Evolutionary conservation across 768 basidiomycete genomes (phyloP).

Genomic region (Mycena galopus): DNA sequence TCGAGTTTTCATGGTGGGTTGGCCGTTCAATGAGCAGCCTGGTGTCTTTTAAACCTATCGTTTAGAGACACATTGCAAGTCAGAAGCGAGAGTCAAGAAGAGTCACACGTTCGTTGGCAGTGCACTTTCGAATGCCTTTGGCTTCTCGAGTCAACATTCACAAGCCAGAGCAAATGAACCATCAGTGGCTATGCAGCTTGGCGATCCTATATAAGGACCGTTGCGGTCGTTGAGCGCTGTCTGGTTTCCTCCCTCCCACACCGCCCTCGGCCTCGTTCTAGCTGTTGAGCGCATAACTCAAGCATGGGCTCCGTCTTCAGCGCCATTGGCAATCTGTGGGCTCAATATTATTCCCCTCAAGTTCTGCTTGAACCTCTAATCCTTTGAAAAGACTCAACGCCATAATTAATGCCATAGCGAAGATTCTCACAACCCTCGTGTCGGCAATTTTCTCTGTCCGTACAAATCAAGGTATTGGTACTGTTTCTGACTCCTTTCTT

Average conservation of each 20-base stretch:
- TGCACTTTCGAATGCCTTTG: constrained; percentile 1
- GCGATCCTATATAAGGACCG: neutral
- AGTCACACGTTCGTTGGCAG: constrained; percentile 16
- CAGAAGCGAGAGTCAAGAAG: neutral
- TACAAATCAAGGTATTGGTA: neutral
- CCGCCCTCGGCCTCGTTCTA: neutral
- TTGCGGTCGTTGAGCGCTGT: neutral
- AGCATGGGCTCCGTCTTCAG: constrained; percentile 22
- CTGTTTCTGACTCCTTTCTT: neutral
- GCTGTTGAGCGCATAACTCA: neutral
- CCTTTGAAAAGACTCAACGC: constrained; percentile 6
- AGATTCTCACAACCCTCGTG: constrained; percentile 7
- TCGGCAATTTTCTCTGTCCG: constrained; percentile 8
- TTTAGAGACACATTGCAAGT: constrained; percentile 21
- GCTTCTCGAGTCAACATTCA: neutral
- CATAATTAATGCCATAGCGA: constrained; percentile 7
- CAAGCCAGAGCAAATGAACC: neutral
- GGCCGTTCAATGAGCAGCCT: constrained; percentile 15
- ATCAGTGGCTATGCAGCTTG: neutral
- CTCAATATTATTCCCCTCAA: neutral
- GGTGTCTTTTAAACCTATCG: constrained; percentile 14
- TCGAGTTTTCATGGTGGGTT: constrained; percentile 66
- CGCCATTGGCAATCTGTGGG: constrained; percentile 12
- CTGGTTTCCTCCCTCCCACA: neutral
- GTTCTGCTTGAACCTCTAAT: neutral